Evolutionary conservation across 1,284 basidiomycete genomes (phyloP), one percentile per base, ranked within the genome.

Genomic region (Ceratobasidium sp.): DNA sequence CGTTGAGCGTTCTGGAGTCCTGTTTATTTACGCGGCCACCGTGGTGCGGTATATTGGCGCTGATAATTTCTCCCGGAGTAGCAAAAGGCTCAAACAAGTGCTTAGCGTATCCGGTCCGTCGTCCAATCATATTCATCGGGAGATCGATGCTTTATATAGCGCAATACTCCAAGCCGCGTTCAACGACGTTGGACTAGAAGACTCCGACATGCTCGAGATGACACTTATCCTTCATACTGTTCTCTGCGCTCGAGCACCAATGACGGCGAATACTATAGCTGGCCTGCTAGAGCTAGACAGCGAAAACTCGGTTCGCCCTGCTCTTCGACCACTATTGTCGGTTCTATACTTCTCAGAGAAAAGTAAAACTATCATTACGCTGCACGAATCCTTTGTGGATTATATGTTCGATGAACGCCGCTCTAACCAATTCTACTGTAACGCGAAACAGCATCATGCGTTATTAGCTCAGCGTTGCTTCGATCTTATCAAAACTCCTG

Each of bases 1-100:
- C 2, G 49, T 20, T 20, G 33, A 33, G n/a, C 49, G 28, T 2
- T 39, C 66, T 1, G 66, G 66, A 11, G 51, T 56, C 1, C 28
- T 68, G 51, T 68, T 68, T n/a, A 68, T 68, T 33, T 68, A 68
- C 42, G 66, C 66, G 0, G 31, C 66, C 4, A 68, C 66, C 3
- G 66, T 42, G 13, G 51, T 56, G 2, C 66, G 66, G 15, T 68
- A 68, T 31, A 3, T 68, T n/a, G 15, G 20, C 10, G 31, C 11
- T 6, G 45, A 28, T 28, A 31, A 42, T 7, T 68, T 39, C n/a
- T 1, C 8, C 15, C 23, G 33, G 26, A 28, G 13, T 31, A 26
- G 2, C n/a, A 54, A 33, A 11, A 49, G 66, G 11, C 66, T 68
- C 3, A 20, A n/a, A 13, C 31, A 26, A 33, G 20, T 68, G 15